phyloP scores from a whole-genome alignment of 331 rosid genomes.

The Acacia pycnantha region DNA sequence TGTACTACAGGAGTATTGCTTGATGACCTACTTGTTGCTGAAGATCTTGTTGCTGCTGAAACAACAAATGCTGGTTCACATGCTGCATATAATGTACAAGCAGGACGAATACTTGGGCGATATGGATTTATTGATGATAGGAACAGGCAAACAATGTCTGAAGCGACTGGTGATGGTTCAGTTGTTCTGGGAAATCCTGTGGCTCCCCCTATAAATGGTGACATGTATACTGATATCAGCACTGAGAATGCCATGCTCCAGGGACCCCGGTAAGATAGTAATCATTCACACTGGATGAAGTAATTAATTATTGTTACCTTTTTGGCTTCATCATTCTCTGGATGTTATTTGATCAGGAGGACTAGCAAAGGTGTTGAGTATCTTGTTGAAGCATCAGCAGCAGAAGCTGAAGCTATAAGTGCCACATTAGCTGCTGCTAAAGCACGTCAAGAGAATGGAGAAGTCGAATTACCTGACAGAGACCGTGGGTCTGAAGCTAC shows the following conservation, averaged over 20 bases:
- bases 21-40: slow-evolving; percentile 98
- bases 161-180: slow-evolving; percentile 78
- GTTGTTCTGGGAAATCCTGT: slow-evolving; percentile 95
- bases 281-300: slow-evolving; percentile 20
- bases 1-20: slow-evolving; percentile 75
- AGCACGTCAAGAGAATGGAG: slow-evolving; percentile 97
- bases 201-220: slow-evolving; percentile 96
- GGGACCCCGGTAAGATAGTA: slow-evolving; percentile 71
- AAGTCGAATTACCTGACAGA: slow-evolving; percentile 89
- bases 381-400: slow-evolving; percentile 97
- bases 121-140: slow-evolving; percentile 79
- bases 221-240: slow-evolving; percentile 93
- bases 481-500: slow-evolving; percentile 99
- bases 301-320: slow-evolving; percentile 4
- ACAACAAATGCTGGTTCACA: slow-evolving; percentile 93
- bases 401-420: slow-evolving; percentile 99
- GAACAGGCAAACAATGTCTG: slow-evolving; percentile 64
- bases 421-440: slow-evolving; percentile 98
- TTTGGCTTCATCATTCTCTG: slow-evolving; percentile 29
- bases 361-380: slow-evolving; percentile 92
- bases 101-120: slow-evolving; percentile 67
- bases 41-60: slow-evolving; percentile 98
- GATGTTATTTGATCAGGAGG: slow-evolving; percentile 52
- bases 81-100: slow-evolving; percentile 71
- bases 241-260: slow-evolving; percentile 96